These are phyloP conservation scores for Lentinula novae-zelandiae DNA, from an alignment of 1,284 basidiomycete genomes.

Conservation along the genomic window DNA sequence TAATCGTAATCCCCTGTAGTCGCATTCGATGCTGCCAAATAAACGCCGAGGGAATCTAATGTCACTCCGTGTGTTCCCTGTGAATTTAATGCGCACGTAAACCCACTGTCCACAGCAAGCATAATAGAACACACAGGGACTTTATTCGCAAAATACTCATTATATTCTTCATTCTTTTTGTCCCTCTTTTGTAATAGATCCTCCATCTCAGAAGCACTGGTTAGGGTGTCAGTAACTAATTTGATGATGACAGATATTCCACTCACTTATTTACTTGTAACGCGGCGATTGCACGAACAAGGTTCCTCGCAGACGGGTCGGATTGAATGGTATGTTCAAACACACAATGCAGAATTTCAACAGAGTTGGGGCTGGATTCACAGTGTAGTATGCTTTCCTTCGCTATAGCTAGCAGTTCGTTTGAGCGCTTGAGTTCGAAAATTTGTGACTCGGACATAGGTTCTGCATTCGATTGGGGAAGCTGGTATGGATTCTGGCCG, in stretches of 20 bases:
- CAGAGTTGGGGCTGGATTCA: background rate
- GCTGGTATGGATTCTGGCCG: constrained; percentile 6
- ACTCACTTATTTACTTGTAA: constrained; percentile 8
- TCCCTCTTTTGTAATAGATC: background rate
- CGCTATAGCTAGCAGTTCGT: background rate
- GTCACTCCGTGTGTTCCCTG: constrained; percentile 6
- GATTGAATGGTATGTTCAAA: constrained; percentile 9
- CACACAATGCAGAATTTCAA: background rate
- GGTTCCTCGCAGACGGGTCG: background rate
- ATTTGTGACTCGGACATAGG: background rate
- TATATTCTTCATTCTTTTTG: background rate
- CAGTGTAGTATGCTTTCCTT: background rate
- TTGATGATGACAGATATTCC: background rate
- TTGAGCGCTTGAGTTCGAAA: background rate
- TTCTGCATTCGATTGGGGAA: background rate
- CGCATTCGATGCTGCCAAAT: background rate
- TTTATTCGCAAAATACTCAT: background rate
- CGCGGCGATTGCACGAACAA: constrained; percentile 6
- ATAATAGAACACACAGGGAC: background rate
- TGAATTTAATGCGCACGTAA: background rate
- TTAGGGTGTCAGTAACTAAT: background rate
- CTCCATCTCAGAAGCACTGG: background rate
- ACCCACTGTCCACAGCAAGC: background rate
- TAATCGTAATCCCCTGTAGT: constrained; percentile 4
- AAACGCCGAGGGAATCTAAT: background rate